These are phyloP conservation scores for Lecanoromycetidae sp. DNA, from an alignment of 2,329 filamentous ascomycete genomes.

Conservation along the genomic window DNA sequence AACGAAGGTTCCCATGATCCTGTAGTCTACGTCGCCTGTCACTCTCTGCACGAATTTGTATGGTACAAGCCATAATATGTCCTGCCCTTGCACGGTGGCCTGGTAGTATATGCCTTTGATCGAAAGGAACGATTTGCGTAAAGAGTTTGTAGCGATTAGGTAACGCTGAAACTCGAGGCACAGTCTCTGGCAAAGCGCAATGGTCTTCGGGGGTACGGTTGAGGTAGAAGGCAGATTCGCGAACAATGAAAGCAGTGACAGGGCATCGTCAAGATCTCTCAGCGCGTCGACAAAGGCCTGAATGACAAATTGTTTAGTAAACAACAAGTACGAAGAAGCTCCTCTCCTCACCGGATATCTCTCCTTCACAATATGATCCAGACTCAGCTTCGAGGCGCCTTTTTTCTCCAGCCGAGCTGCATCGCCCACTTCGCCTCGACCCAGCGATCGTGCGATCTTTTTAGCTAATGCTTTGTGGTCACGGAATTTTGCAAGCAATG, in stretches of 20 bases:
- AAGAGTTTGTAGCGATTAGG: constrained; percentile 77
- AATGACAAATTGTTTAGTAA: too few species aligned
- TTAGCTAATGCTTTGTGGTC: constrained; percentile 95
- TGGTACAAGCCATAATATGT: constrained; percentile 91
- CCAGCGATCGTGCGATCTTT: constrained; percentile 89
- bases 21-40: constrained; percentile 88
- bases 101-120: constrained; percentile 99
- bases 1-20: constrained; percentile 98
- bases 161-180: constrained; percentile 97
- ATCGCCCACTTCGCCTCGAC: constrained; percentile 80
- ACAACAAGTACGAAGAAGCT: too few species aligned
- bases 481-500: constrained; percentile 83
- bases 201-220: constrained; percentile 86
- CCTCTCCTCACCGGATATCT: constrained; percentile 65
- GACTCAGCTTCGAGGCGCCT: constrained; percentile 73
- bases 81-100: constrained; percentile 91
- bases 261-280: constrained; percentile 86
- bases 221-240: constrained; percentile 86
- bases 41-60: constrained; percentile 97
- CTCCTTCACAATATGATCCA: constrained; percentile 96
- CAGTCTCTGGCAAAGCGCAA: constrained; percentile 84
- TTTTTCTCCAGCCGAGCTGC: constrained; percentile 84
- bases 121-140: constrained; percentile 92
- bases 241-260: constrained; percentile 95
- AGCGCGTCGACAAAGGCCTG: constrained; percentile 78